Evolutionary conservation across 306 rosid genomes (phyloP).

Genomic region (Aeschynomene evenia): DNA sequence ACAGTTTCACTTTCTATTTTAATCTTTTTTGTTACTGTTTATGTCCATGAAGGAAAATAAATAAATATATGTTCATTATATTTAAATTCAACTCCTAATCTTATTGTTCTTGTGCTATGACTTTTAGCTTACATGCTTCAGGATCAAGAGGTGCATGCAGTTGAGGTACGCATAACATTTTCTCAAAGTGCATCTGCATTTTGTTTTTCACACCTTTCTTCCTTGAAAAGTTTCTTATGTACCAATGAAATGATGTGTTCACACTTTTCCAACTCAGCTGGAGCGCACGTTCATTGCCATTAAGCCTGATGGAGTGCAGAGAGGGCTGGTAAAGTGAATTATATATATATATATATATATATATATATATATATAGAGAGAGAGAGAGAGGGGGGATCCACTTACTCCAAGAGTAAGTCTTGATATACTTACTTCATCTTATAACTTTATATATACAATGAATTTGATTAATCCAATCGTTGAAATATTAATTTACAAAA

Average conservation of each 20-base stretch:
- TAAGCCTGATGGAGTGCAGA: too few species aligned
- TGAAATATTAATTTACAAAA: too few species aligned
- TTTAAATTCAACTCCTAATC: slow-evolving; percentile 14
- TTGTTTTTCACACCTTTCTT: neutral
- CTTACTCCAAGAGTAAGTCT: too few species aligned
- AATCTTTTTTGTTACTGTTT: slow-evolving; percentile 4
- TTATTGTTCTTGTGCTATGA: slow-evolving; percentile 23
- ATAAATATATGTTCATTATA: too few species aligned
- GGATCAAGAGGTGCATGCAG: slow-evolving; percentile 95
- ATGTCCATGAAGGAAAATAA: neutral
- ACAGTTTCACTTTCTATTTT: neutral
- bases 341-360: too few species aligned
- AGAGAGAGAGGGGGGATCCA: too few species aligned
- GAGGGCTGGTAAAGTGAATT: slow-evolving; percentile 72
- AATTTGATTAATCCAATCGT: too few species aligned
- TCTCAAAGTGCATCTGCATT: neutral
- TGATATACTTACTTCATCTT: too few species aligned
- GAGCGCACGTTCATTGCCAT: slow-evolving; percentile 84
- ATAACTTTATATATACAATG: too few species aligned
- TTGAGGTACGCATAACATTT: slow-evolving; percentile 57
- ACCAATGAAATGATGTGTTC: too few species aligned
- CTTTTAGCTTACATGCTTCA: slow-evolving; percentile 73
- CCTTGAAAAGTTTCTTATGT: too few species aligned
- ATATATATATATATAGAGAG: too few species aligned
- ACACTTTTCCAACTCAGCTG: slow-evolving; percentile 28